A percentile compares a stretch with the other conserved stretches of the same genome.
Evolutionary conservation across 225 moss, liverwort and hornwort genomes (phyloP).

Genomic region (Polytrichum commune): DNA sequence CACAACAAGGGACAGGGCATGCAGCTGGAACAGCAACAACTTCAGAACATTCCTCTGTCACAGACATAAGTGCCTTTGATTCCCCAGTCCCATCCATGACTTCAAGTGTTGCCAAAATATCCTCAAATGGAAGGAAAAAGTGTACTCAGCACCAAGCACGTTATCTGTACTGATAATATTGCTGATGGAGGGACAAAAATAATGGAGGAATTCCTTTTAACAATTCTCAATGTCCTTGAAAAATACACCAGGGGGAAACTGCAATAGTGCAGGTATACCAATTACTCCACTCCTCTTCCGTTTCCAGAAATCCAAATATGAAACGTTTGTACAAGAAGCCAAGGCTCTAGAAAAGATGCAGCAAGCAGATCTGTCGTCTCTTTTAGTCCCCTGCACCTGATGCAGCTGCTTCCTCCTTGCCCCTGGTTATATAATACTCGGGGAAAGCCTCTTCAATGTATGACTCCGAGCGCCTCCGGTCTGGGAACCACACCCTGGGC

Average conservation of each 20-base stretch:
- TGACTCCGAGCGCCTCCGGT: background rate
- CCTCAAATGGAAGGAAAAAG: background rate
- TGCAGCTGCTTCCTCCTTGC: background rate
- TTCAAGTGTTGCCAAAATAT: background rate
- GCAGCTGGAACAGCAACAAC: background rate
- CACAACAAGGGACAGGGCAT: background rate
- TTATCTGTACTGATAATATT: background rate
- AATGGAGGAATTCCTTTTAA: background rate
- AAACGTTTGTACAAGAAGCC: background rate
- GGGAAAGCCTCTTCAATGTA: background rate
- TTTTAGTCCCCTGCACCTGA: background rate
- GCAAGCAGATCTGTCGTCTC: background rate
- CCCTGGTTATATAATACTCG: background rate
- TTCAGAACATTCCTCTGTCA: background rate
- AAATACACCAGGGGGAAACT: slow-evolving; percentile 1
- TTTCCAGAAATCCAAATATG: background rate
- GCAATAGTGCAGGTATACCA: slow-evolving; percentile 2
- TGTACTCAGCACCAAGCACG: background rate
- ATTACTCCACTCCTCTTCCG: slow-evolving; percentile 3
- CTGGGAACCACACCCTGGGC: slow-evolving; percentile 4
- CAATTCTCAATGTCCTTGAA: background rate
- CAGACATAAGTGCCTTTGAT: background rate
- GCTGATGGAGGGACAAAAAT: background rate
- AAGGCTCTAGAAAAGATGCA: background rate
- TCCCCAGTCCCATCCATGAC: slow-evolving; percentile 1